phyloP scores from a whole-genome alignment of 163 green algal species.

The Scenedesmus sp. region DNA sequence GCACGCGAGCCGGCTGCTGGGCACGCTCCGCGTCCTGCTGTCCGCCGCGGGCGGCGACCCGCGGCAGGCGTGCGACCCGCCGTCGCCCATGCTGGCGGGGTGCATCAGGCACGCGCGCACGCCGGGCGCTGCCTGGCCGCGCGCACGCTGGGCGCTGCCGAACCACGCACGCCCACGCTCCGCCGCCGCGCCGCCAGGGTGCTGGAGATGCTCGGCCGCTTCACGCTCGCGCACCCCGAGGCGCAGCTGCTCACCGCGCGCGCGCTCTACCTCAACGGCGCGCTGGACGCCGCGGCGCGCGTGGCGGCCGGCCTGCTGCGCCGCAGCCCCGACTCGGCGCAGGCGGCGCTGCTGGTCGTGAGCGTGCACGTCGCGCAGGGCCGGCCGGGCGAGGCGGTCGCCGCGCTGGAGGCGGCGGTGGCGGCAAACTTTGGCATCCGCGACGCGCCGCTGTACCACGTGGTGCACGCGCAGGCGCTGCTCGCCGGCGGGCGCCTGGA shows the following conservation, averaged over 20 bases:
- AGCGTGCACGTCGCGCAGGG: conserved; percentile 61
- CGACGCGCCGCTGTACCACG: conserved; percentile 71
- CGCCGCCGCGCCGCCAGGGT: conserved; percentile 7
- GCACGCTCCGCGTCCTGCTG: conserved; percentile 58
- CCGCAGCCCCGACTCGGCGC: conserved; percentile 50
- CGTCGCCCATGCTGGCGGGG: conserved; percentile 4
- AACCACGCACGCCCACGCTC: background rate
- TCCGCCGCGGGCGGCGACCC: conserved; percentile 25
- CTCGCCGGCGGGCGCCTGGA: conserved; percentile 60
- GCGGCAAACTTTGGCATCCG: conserved; percentile 71
- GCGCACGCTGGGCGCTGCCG: background rate
- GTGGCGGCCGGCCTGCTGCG: conserved; percentile 65
- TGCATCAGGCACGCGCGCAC: conserved; percentile 28
- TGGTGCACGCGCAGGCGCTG: conserved; percentile 66
- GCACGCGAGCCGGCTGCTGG: conserved; percentile 62
- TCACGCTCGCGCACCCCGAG: conserved; percentile 54
- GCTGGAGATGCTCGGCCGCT: conserved; percentile 37
- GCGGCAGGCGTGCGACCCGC: conserved; percentile 23
- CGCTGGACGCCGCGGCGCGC: conserved; percentile 62
- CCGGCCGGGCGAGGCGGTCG: conserved; percentile 43
- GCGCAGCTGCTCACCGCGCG: conserved; percentile 64
- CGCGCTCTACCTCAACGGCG: conserved; percentile 66
- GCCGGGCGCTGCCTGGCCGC: background rate
- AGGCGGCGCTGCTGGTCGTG: conserved; percentile 70
- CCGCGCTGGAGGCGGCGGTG: conserved; percentile 72